Base-by-base conservation (phyloP, 495 filamentous ascomycete genomes). In the Apiosordaria backusii region DNA sequence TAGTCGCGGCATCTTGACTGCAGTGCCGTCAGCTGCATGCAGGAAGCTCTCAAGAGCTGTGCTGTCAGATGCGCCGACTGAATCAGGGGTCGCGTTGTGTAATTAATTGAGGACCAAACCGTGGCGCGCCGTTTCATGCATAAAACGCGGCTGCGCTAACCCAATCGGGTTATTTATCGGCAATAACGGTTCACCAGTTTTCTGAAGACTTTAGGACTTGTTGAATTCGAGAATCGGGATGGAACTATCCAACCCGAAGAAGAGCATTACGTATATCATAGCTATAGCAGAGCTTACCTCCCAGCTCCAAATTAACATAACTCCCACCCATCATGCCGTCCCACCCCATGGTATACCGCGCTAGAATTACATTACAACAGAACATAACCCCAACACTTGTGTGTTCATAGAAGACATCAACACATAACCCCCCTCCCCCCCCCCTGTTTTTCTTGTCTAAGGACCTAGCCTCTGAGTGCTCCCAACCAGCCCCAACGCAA, bases 381-480 rank as follows among this genome's bases (percentile, higher is more conserved):
- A 45, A 45, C 35, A 57, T 45, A 27, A 18, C 18, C 35, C 19
- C n/a, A 60, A 60, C 23, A 24, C 26, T 27, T 18, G n/a, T n/a
- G n/a, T 60, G 52, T 55, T 55, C 52, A 55, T 55, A 55, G 16
- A 55, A 55, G 52, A 19, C 22, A 19, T 55, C 4, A 18, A 7
- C 52, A 19, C 52, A 55, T 55, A 23, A 55, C 21, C 52, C n/a
- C 24, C 23, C 23, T 59, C 57, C 24, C 13, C 53, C 16, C 9
- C 22, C n/a, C 23, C 23, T 13, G 26, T 9, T 21, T 4, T 4
- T 4, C 6, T 55, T n/a, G 1, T 5, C 73, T 74, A 89, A 13
- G 87, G 81, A 0, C 89, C 89, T 62, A 92, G 77, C 65, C 89
- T 81, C 72, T 93, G 89, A n/a, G 78, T 78, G 13, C 81, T 78